Conservation (phyloP, 345 rosid species). For the Jatropha curcas region DNA sequence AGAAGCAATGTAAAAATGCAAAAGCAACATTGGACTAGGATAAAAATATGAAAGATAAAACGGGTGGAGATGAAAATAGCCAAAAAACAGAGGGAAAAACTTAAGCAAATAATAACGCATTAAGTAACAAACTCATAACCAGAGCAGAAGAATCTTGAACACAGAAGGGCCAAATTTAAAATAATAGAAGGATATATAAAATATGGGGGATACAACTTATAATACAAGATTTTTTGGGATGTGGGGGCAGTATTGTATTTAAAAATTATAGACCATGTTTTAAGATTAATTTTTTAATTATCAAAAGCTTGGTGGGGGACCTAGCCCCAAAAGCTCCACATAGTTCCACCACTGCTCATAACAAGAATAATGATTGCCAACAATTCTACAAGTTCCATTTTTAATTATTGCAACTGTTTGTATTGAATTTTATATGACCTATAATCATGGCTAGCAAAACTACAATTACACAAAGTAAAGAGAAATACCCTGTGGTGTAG, state of each 20-base stretch:
- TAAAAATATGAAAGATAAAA: neutral
- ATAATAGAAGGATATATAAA: no score
- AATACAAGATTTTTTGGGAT: no score
- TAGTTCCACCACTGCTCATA: no score
- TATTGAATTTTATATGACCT: neutral
- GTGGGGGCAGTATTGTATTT: no score
- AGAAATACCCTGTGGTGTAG: slow-evolving; percentile 73
- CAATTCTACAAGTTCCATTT: neutral
- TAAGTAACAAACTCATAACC: neutral
- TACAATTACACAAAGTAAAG: slow-evolving; percentile 7
- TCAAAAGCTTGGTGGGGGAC: no score
- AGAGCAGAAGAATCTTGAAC: no score
- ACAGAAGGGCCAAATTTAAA: no score
- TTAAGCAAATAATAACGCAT: neutral
- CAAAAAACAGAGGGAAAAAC: neutral
- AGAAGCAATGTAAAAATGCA: neutral
- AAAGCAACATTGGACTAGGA: neutral
- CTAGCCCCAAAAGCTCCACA: no score
- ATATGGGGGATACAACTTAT: no score
- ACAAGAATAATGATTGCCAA: neutral
- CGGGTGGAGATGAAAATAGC: neutral
- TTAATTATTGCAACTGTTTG: neutral
- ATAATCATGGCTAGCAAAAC: neutral
- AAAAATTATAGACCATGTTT: no score
- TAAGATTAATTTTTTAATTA: no score